Evolutionary conservation across 805 yeast genomes (phyloP), one percentile per base, ranked within the genome.

Genomic region (Cephaloascus fragrans): DNA sequence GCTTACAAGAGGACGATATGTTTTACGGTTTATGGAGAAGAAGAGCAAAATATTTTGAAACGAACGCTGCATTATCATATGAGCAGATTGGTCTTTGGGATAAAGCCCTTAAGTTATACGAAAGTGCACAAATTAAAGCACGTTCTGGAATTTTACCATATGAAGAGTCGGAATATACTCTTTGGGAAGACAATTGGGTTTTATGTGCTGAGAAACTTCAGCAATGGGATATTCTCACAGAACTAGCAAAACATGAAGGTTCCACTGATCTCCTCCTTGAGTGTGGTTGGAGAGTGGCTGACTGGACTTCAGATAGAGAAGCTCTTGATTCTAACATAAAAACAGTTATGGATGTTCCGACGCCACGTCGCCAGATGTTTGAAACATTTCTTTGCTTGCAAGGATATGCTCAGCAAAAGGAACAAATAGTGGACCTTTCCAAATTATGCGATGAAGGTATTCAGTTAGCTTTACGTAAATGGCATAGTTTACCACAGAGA

Each of bases 111-210:
- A 94, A 88, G 53, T 64, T 90, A 44, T 94, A 94, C 50, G 99
- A 93, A 60, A 79, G 88, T 18, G 98, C 98, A 1, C 99, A 93
- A 62, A 84, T 93, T 41, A 89, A 90, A 50, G 97, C 98, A 0
- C 68, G 98, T 41, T 83, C 95, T 53, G 97, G 97, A 2, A 94
- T 84, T 3, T 63, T 93, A 32, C 98, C 99, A 0, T 93, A 86
- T 54, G 87, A 96, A 19, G 97, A 93, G 53, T 77, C 94, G 1
- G 99, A 93, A 55, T 93, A 93, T 51, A 80, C 93, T 0, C 67
- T 93, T 26, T 93, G 99, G 99, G 98, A 94, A 61, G 98, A 93
- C 54, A 94, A 89, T 52, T 93, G 99, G 99, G 88, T 93, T 41
- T 63, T 85, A 31, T 89, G 98, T 66, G 96, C 98, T 3, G 97